Evolutionary conservation across 768 basidiomycete species (phyloP).

Genomic region (Pleurotus platypus): DNA sequence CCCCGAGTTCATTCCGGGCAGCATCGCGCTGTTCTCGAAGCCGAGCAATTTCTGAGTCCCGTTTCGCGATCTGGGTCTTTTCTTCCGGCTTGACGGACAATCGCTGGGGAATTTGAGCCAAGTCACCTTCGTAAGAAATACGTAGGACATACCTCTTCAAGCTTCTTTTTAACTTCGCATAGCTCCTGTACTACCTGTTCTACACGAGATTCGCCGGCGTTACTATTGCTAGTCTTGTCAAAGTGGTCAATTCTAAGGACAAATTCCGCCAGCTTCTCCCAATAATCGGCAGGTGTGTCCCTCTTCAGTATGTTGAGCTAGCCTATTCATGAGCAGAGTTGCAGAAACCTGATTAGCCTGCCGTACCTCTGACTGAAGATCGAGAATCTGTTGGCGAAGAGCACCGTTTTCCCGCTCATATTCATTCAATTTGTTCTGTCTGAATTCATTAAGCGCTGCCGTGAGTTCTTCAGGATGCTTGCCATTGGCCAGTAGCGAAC

Average conservation of each 20-base stretch:
- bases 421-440: constrained; percentile 43
- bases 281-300: no score
- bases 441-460: constrained; percentile 31
- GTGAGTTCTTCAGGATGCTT: constrained; percentile 23
- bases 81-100: constrained; percentile 52
- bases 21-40: constrained; percentile 75
- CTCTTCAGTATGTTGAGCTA: no score
- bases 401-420: constrained; percentile 42
- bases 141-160: constrained; percentile 31
- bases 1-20: constrained; percentile 56
- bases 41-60: constrained; percentile 63
- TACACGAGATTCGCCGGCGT: constrained; percentile 2
- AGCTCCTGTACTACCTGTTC: constrained; percentile 8
- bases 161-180: constrained; percentile 41
- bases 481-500: constrained; percentile 33
- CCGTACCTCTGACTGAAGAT: no score
- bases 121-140: constrained; percentile 13
- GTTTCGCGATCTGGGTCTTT: constrained; percentile 54
- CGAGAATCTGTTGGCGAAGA: constrained; percentile 16
- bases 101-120: background rate
- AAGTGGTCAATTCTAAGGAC: background rate
- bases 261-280: background rate
- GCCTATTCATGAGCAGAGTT: no score
- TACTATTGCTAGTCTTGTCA: background rate
- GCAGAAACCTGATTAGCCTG: no score